These are phyloP conservation scores for Cyberlindnera samutprakarnensis DNA, from an alignment of 805 yeast species.

Conservation along the genomic window DNA sequence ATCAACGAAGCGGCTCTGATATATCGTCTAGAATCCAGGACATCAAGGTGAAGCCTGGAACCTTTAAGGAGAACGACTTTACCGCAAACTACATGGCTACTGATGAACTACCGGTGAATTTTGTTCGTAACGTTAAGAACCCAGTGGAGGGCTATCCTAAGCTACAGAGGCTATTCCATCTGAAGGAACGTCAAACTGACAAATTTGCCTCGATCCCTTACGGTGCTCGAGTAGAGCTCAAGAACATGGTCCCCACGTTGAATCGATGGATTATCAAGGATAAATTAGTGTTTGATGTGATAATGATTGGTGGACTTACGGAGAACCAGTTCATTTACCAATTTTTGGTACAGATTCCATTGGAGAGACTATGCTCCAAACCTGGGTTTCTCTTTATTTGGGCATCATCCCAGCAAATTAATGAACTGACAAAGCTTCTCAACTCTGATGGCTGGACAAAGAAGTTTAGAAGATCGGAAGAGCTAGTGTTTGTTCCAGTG, in stretches of 20 bases:
- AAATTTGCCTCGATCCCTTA: slow-evolving; percentile 53
- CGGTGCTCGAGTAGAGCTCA: slow-evolving; percentile 50
- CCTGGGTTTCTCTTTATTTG: slow-evolving; percentile 86
- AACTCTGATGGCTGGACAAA: slow-evolving; percentile 48
- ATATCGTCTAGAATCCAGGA: background rate
- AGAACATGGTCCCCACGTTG: slow-evolving; percentile 49
- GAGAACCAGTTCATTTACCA: slow-evolving; percentile 67
- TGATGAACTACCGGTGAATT: slow-evolving; percentile 52
- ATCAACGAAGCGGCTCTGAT: background rate
- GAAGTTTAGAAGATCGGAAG: slow-evolving; percentile 84
- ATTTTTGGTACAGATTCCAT: slow-evolving; percentile 55
- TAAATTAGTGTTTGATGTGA: slow-evolving; percentile 70
- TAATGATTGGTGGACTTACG: slow-evolving; percentile 83
- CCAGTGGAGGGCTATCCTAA: slow-evolving; percentile 85
- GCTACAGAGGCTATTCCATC: slow-evolving; percentile 54
- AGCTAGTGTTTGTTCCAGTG: slow-evolving; percentile 74
- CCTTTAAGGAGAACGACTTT: slow-evolving; percentile 58
- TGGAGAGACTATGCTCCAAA: slow-evolving; percentile 65
- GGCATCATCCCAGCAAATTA: slow-evolving; percentile 73
- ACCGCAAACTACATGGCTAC: slow-evolving; percentile 61
- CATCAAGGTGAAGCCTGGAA: slow-evolving; percentile 6
- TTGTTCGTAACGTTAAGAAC: slow-evolving; percentile 55
- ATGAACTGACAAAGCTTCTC: slow-evolving; percentile 50
- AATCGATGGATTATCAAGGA: slow-evolving; percentile 54
- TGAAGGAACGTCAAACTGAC: slow-evolving; percentile 53